Conservation (phyloP, 805 yeast species). For the Starmerella bacillaris region DNA sequence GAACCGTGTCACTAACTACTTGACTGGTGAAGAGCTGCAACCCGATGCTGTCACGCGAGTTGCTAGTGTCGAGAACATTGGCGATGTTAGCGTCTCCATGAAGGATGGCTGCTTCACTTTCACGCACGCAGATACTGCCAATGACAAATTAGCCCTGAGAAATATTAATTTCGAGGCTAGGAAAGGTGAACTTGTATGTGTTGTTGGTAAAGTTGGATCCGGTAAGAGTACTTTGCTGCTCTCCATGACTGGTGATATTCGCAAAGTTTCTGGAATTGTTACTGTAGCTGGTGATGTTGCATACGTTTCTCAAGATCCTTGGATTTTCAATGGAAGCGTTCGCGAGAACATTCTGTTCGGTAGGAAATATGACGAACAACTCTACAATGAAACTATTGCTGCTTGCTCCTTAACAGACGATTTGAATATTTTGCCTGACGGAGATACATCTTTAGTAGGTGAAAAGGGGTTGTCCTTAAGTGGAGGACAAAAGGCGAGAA, state of each 20-base stretch:
- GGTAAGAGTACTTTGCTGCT: constrained; percentile 78
- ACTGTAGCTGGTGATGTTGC: constrained; percentile 62
- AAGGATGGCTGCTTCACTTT: constrained; percentile 25
- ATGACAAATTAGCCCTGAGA: constrained; percentile 42
- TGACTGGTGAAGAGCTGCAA: constrained; percentile 60
- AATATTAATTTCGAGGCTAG: constrained; percentile 47
- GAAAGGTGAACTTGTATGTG: constrained; percentile 68
- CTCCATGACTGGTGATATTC: constrained; percentile 65
- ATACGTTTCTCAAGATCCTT: constrained; percentile 77
- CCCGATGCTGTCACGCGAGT: constrained; percentile 45
- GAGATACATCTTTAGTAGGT: constrained; percentile 66
- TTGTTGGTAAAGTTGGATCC: constrained; percentile 78
- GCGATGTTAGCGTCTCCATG: constrained; percentile 38
- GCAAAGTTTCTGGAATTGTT: constrained; percentile 57
- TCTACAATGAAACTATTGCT: constrained; percentile 36
- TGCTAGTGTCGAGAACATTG: constrained; percentile 46
- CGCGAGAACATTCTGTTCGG: constrained; percentile 63
- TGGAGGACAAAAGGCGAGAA: constrained; percentile 82
- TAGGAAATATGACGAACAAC: constrained; percentile 30
- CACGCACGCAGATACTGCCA: constrained; percentile 39
- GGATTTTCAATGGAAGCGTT: constrained; percentile 93
- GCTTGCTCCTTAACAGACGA: constrained; percentile 56
- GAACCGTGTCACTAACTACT: constrained; percentile 48
- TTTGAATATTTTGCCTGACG: constrained; percentile 48
- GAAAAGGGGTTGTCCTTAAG: constrained; percentile 71